These are phyloP conservation scores for Fraxinus sp. DNA, from an alignment of 305 asterid genomes.

Conservation along the genomic window DNA sequence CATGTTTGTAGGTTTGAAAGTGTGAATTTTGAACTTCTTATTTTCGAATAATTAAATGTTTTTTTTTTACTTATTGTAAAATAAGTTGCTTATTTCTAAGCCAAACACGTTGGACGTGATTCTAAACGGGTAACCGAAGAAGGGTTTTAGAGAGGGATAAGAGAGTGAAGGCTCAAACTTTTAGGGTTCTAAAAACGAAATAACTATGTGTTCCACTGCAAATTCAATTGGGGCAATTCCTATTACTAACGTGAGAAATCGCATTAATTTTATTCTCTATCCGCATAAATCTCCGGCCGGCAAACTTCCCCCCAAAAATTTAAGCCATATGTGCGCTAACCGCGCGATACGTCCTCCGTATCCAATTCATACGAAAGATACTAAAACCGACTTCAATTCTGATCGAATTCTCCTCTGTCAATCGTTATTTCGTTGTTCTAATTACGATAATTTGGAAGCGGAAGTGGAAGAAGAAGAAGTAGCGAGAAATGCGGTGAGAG, in stretches of 20 bases:
- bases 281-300: neutral
- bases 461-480: slow-evolving; percentile 37
- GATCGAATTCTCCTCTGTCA: neutral
- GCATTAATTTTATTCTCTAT: neutral
- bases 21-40: neutral
- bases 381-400: neutral
- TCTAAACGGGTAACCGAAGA: neutral
- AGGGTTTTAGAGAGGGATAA: slow-evolving; percentile 1
- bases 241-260: neutral
- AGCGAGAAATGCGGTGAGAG: slow-evolving; percentile 65
- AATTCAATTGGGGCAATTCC: neutral
- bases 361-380: neutral
- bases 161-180: neutral
- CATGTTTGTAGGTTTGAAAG: neutral
- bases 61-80: neutral
- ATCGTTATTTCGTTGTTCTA: neutral
- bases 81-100: neutral
- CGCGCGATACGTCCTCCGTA: neutral
- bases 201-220: neutral
- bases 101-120: neutral
- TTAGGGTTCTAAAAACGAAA: neutral
- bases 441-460: slow-evolving; percentile 22
- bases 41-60: neutral
- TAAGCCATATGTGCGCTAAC: neutral
- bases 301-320: neutral